phyloP scores from a whole-genome alignment of 2,329 filamentous ascomycete genomes.

The Aspergillus chevalieri region DNA sequence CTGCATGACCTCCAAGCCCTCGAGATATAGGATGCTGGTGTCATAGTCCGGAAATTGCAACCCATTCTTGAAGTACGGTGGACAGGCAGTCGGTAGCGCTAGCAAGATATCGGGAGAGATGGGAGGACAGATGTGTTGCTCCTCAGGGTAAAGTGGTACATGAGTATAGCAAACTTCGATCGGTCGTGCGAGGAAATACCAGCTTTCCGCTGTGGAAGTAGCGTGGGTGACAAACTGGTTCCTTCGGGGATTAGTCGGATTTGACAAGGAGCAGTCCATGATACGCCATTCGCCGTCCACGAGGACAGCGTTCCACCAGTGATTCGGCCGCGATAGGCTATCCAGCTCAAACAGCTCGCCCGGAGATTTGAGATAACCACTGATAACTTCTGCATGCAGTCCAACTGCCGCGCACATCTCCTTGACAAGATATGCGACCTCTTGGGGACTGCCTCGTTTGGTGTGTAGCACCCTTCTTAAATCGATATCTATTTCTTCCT shows the following conservation, averaged over 20 bases:
- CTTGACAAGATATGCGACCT: slow-evolving; percentile 78
- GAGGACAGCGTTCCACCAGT: slow-evolving; percentile 95
- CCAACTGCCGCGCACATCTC: slow-evolving; percentile 94
- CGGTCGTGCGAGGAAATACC: slow-evolving; percentile 90
- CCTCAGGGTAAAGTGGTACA: slow-evolving; percentile 75
- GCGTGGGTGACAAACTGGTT: slow-evolving; percentile 67
- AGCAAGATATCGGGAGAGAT: slow-evolving; percentile 80
- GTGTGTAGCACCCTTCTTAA: slow-evolving; percentile 76
- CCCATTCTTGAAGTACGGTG: slow-evolving; percentile 77
- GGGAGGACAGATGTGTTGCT: slow-evolving; percentile 89
- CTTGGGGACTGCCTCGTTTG: slow-evolving; percentile 77
- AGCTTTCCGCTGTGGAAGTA: slow-evolving; percentile 67
- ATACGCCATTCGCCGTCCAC: slow-evolving; percentile 95
- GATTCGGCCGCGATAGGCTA: slow-evolving; percentile 79
- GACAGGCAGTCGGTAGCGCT: slow-evolving; percentile 77
- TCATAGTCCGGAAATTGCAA: slow-evolving; percentile 84
- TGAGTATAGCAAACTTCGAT: slow-evolving; percentile 93
- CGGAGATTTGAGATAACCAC: slow-evolving; percentile 84
- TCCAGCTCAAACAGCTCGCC: slow-evolving; percentile 77
- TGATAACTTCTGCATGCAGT: slow-evolving; percentile 77
- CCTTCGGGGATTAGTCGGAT: slow-evolving; percentile 80
- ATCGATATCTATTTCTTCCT: slow-evolving; percentile 72
- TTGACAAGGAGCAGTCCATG: slow-evolving; percentile 88
- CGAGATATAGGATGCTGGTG: slow-evolving; percentile 75
- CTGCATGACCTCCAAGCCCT: slow-evolving; percentile 90